phyloP scores from a whole-genome alignment of 192 early-diverging fungal species.

The Linnemannia hyalina region DNA sequence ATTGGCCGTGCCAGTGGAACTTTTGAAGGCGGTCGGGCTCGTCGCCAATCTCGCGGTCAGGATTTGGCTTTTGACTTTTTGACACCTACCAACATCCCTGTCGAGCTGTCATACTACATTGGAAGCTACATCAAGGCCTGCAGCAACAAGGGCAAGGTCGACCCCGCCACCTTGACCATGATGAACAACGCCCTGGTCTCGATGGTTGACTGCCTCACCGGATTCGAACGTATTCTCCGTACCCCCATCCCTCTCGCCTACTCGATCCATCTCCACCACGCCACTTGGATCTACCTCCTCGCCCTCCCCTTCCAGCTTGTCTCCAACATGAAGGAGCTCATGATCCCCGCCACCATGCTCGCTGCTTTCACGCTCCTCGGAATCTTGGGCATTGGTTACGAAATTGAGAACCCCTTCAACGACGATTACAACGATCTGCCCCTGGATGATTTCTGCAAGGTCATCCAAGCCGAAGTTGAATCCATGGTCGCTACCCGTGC shows the following conservation, averaged over 20 bases:
- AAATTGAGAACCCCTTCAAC: conserved; percentile 95
- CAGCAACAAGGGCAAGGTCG: conserved; percentile 50
- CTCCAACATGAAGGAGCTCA: conserved; percentile 56
- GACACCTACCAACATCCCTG: conserved; percentile 61
- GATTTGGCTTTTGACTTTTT: conserved; percentile 25
- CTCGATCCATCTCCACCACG: conserved; percentile 86
- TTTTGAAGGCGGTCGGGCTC: background rate
- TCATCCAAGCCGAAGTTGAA: conserved; percentile 23
- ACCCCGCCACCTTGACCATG: conserved; percentile 56
- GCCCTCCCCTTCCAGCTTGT: conserved; percentile 86
- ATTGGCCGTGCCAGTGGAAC: background rate
- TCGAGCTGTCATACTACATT: conserved; percentile 70
- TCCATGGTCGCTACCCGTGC: conserved; percentile 28
- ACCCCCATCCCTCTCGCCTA: conserved; percentile 92
- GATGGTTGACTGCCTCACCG: conserved; percentile 67
- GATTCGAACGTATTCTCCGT: conserved; percentile 84
- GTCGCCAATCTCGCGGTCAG: conserved; percentile 18
- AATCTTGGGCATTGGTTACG: conserved; percentile 83
- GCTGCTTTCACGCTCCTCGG: conserved; percentile 82
- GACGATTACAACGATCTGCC: conserved; percentile 80
- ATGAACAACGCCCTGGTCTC: conserved; percentile 61
- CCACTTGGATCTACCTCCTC: conserved; percentile 76
- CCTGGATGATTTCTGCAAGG: conserved; percentile 65
- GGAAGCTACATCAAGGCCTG: conserved; percentile 61
- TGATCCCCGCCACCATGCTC: conserved; percentile 75